Evolutionary conservation across 192 early-diverging fungal genomes (phyloP), one percentile per base, ranked within the genome.

Genomic region (Podila epigama): DNA sequence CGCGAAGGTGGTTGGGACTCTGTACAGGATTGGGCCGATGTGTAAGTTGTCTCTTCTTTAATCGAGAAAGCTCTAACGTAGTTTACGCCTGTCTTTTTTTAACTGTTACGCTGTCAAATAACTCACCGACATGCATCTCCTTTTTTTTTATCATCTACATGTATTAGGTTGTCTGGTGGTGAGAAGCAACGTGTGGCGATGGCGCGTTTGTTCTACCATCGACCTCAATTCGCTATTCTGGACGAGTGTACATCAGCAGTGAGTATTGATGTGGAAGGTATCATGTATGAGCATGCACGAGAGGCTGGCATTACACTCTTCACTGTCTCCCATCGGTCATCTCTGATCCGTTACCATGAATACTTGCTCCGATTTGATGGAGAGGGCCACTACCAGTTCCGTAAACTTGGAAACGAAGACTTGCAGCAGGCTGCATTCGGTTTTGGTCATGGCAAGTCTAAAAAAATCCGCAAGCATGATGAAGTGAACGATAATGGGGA

Each of bases 201-300:
- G 92, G 93, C 93, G n/a, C 75, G 94, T 15, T 68, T 95, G 29
- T 94, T 94, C 64, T 95, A 94, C 81, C 94, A 95, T 81, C 79
- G 75, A 25, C 94, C 94, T 10, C 87, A 88, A 56, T 95, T 88
- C 75, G 94, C 86, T 10, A 89, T 87, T 52, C 69, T 90, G 40
- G 93, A 95, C 81, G 94, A 95, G 80, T 91, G 89, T 67, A 95
- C 94, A 0, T 88, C 87, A 22, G 91, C 92, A 1, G 92, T 95
- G 34, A 90, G 88, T 58, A 88, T 90, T 58, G 94, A 95, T 71
- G 84, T 93, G 11, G 94, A 95, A 67, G 87, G 84, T 3, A 85
- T 93, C 68, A 89, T 95, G 87, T 90, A 89, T 54, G 80, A 80
- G 37, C 82, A 86, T 58, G 87, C 88, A 15, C 79, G 80, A 16